Evolutionary conservation across 1,139 yeast species (phyloP), one percentile per base, ranked within the genome.

Genomic region (Arxiozyma slooffiae): DNA sequence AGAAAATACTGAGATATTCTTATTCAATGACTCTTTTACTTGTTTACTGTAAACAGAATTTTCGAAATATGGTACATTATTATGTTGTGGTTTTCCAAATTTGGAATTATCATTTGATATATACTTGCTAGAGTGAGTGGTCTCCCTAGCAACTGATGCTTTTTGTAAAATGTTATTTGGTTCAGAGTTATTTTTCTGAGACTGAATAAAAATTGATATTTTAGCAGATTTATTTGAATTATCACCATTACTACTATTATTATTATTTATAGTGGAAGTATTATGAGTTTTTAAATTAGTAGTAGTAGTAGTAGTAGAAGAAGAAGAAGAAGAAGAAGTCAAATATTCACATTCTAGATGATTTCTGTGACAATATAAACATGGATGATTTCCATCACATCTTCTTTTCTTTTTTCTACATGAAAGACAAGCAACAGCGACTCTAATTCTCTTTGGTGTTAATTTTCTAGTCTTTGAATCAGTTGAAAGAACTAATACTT

Each of bases 351-450:
- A 82, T 49, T 74, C 77, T 64, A 82, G 82, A 8, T 84, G 78
- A 63, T 83, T 84, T 2, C 83, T 94, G 1, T 90, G 82, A 65
- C 96, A 87, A 64, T 85, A 94, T 47, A 83, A n/a, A 68, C 96
- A 88, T 1, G 95, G 95, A 59, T 81, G 82, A 62, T 81, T 80
- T 17, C 96, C 96, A 57, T 87, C 94, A 68, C 96, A 88, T 62
- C 85, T 85, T 59, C 87, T 90, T 67, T 88, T 88, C 65, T 85
- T 82, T 66, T 79, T 72, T 60, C 83, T 70, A 67, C 94, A 88
- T 53, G 81, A 81, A 60, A 85, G 92, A 66, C 96, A 88, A 2
- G 96, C 96, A 50, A 92, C 71, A 1, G 92, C 79, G 30, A 87
- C 95, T 50, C 95, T 71, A 55, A 85, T 73, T 46, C 92, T 72